Percentiles rank a stretch among this genome's conserved stretches.
These are phyloP conservation scores for Gossypium stocksii DNA, from an alignment of 345 rosid genomes.

Conservation along the genomic window DNA sequence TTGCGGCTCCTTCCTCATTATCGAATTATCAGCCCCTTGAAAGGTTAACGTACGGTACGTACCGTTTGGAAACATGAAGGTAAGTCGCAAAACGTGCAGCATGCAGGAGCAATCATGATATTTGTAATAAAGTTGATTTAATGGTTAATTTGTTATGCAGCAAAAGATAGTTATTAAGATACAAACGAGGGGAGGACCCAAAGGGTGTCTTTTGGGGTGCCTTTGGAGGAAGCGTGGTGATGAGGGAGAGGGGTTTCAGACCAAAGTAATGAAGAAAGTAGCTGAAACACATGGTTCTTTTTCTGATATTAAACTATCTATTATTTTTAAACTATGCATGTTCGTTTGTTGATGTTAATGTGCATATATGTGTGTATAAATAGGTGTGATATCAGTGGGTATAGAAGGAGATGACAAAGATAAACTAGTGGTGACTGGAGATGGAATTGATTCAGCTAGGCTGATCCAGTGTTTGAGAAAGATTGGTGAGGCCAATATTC, in stretches of 20 bases:
- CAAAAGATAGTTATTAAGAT: background rate
- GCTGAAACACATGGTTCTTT: background rate
- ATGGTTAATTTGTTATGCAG: background rate
- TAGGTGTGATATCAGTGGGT: background rate
- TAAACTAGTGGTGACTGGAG: background rate
- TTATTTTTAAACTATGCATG: too few species aligned
- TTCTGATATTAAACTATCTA: background rate
- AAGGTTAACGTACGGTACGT: background rate
- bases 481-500: background rate
- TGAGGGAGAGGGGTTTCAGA: background rate
- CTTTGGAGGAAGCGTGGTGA: background rate
- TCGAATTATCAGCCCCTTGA: background rate
- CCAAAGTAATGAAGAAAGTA: background rate
- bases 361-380: background rate
- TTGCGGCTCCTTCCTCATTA: background rate
- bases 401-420: background rate
- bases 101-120: background rate
- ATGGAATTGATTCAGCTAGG: background rate
- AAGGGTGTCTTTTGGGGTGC: background rate
- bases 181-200: background rate
- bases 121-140: background rate
- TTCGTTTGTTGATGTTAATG: background rate
- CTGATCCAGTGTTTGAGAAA: background rate
- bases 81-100: background rate
- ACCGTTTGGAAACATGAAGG: conserved; percentile 1